Base-by-base conservation (phyloP, 306 rosid species). In the Prunus fruticosa region DNA sequence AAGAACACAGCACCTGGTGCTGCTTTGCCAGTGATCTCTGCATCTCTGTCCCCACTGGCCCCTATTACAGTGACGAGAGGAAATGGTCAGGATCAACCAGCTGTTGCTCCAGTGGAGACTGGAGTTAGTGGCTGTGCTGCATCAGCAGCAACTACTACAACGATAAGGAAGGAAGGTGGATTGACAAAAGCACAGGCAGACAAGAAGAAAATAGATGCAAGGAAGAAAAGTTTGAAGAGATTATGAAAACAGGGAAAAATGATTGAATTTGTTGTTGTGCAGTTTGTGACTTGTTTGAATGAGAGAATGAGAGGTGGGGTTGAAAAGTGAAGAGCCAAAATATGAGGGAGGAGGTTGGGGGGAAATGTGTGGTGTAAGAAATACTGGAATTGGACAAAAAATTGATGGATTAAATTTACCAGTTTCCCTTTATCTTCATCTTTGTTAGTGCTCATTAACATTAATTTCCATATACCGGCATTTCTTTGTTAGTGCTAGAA, bases 161-260 rank as follows among this genome's bases (percentile, higher is more conserved):
- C 82, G 1, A 87, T 72, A 49, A 96, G 82, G 86, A 92, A 86
- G 84, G 97, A 86, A 83, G 83, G 75, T 57, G 92, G 81, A 51
- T 78, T 68, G 56, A 64, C 87, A 45, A 96, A 91, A 82, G 89
- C 83, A 71, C 96, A 86, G 71, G 88, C 86, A 43, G 98, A 89
- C 83, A 96, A 96, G 92, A 95, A 95, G 92, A 96, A 91, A 83
- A 78, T 91, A 25, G 99, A 96, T 76, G 99, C 98, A 22, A 90
- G 98, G 87, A 96, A 96, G 97, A 96, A 88, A 80, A 96, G 99
- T 68, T 82, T 96, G 88, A 96, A 96, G 87, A 92, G 99, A 91
- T 89, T 92, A 88, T 96, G 56, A 90, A 61, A 18, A 1, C 12
- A 51, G 52, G 45, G 78, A 23, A 28, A 41, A 77, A 79, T 68